Evolutionary conservation across 2,329 filamentous ascomycete species (phyloP), one percentile per base, ranked within the genome.

Genomic region (Exophiala sp.): DNA sequence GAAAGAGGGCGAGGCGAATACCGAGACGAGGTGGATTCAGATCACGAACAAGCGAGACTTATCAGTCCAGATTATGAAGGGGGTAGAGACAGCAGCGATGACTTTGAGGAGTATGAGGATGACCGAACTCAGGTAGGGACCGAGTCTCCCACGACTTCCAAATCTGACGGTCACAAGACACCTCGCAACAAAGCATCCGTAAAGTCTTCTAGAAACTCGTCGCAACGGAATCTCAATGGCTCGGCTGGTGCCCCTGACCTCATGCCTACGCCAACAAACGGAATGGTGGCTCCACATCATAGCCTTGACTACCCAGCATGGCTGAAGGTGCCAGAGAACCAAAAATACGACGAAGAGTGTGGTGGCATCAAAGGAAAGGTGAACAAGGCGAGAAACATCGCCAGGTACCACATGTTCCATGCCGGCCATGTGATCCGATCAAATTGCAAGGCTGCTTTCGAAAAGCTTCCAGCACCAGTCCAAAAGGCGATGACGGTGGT

Each of bases 271-370:
- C 75, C 78, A 32, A 70, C 72, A 5, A 78, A 79, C 49, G 78
- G 77, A 50, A 78, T 78, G 57, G 65, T 70, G 42, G 68, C 71
- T 67, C 52, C 71, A 70, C 53, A 61, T 72, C 47, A 66, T 56
- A 43, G 51, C 29, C 24, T 44, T 36, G 57, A 84, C 58, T 85
- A 87, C 12, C 76, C 84, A 50, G 82, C 79, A 1, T 88, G 89
- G 66, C 81, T 84, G 32, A 62, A 69, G 6, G 66, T 67, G 36
- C 68, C 73, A 1, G 70, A 71, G 42, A 55, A 67, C 12, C 60
- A 65, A 3, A 63, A 63, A 20, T 62, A 68, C 41, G 58, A 63
- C 3, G 54, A 65, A 5, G 50, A 62, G 1, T 61, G 68, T 3
- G 58, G 63, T 36, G 69, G 69, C 2, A 51, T 66, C 18, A 58